A percentile compares a stretch with the other conserved stretches of the same genome.
phyloP scores from a whole-genome alignment of 768 basidiomycete species.

The Boletus sp. region DNA sequence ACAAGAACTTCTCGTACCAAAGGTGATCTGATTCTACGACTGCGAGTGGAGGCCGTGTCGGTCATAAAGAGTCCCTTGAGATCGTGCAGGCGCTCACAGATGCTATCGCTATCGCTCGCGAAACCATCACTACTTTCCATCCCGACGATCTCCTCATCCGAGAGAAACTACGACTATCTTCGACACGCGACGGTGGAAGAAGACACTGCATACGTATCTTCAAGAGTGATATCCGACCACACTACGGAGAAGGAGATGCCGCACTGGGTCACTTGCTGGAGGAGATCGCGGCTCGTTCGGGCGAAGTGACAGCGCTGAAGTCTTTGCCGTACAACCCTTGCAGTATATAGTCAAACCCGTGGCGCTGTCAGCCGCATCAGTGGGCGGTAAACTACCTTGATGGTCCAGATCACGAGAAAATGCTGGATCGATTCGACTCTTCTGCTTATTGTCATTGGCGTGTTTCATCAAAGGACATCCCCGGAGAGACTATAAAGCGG shows the following conservation, averaged over 20 bases:
- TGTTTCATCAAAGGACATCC: neutral
- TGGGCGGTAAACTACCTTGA: too few relatives aligned
- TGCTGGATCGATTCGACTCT: neutral
- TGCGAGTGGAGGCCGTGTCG: constrained; percentile 1
- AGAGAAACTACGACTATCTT: constrained; percentile 7
- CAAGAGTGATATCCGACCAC: constrained; percentile 4
- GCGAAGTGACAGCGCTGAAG: constrained; percentile 1
- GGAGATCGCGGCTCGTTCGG: constrained; percentile 3
- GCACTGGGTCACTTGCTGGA: constrained; percentile 6
- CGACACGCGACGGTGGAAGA: neutral
- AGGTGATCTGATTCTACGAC: constrained; percentile 9
- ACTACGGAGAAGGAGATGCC: constrained; percentile 2
- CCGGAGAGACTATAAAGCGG: too few relatives aligned
- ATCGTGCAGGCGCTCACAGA: neutral
- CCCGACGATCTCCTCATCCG: constrained; percentile 2
- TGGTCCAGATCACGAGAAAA: too few relatives aligned
- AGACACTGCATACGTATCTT: constrained; percentile 3
- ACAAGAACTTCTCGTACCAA: constrained; percentile 14
- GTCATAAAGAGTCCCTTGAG: neutral
- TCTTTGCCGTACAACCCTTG: constrained; percentile 4
- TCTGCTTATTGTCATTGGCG: neutral
- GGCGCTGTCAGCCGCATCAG: too few relatives aligned
- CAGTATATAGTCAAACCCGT: neutral
- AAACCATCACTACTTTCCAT: constrained; percentile 1
- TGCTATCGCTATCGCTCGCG: constrained; percentile 2